These are phyloP conservation scores for Datisca glomerata DNA, from an alignment of 306 rosid genomes.

Conservation along the genomic window DNA sequence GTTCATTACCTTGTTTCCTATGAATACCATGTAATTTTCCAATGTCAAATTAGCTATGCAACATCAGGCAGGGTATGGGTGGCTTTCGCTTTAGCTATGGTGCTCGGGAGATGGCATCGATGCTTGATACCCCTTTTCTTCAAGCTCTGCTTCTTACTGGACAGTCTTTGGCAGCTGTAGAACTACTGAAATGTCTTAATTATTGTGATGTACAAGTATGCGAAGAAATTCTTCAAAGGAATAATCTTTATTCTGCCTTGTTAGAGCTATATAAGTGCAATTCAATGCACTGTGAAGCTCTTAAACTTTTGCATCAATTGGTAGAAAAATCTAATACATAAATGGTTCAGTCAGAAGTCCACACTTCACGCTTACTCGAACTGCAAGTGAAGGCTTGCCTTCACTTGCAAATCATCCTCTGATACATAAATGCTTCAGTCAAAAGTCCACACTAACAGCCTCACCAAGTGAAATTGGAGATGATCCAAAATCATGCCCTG, in stretches of 20 bases:
- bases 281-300: slow-evolving; percentile 90
- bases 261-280: slow-evolving; percentile 89
- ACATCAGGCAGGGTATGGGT: slow-evolving; percentile 57
- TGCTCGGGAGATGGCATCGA: slow-evolving; percentile 87
- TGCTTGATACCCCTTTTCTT: slow-evolving; percentile 82
- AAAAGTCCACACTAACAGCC: slow-evolving; percentile 93
- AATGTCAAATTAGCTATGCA: too few relatives aligned
- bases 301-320: slow-evolving; percentile 67
- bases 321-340: slow-evolving; percentile 73
- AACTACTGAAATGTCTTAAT: slow-evolving; percentile 67
- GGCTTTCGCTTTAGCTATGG: slow-evolving; percentile 48
- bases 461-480: slow-evolving; percentile 56
- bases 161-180: slow-evolving; percentile 59
- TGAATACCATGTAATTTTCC: background rate
- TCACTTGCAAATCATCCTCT: slow-evolving; percentile 73
- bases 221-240: slow-evolving; percentile 68
- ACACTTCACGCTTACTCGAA: too few relatives aligned
- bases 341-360: too few relatives aligned
- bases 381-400: too few relatives aligned
- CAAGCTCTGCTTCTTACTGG: slow-evolving; percentile 97
- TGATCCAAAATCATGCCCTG: slow-evolving; percentile 71
- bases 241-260: slow-evolving; percentile 47
- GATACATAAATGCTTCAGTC: slow-evolving; percentile 89
- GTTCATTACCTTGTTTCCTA: background rate
- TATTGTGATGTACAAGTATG: slow-evolving; percentile 83